Base-by-base conservation (phyloP, 148 eudicot species). In the Rhododendron ovatum region DNA sequence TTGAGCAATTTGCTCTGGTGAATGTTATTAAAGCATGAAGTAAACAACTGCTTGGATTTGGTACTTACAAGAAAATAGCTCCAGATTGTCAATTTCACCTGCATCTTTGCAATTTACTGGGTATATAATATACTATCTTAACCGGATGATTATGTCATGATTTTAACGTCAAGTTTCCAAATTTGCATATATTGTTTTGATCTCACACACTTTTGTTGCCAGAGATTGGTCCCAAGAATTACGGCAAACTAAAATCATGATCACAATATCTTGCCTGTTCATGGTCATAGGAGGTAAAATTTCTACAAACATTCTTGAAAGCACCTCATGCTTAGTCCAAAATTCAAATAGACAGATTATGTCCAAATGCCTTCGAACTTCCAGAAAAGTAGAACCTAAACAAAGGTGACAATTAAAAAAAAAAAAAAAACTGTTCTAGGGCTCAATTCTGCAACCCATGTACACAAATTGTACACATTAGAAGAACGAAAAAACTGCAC, bases 1-100 rank as follows among this genome's bases (percentile, higher is more conserved):
- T 57, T 96, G 91, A 95, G 14, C 48, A n/a, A 45, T 22, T 78
- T 45, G 81, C 55, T 80, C 50, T 17, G 24, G 59, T 26, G 39
- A 47, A 80, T 48, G 59, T 48, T 9, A 12, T 53, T 30, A 4
- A 81, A 10, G 65, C 33, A 4, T 81, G 41, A 26, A 48, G n/a
- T 13, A 18, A 48, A 48, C 24, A 11, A 15, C 26, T 30, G 80
- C 28, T 28, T 51, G 33, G 57, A 53, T 33, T 53, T 53, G 0
- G 67, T 22, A 59, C 67, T 5, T 20, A 22, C 67, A 59, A 1
- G n/a, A 59, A 6, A 22, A 5, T 59, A 61, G 67, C 28, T 61
- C 30, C 12, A 7, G 71, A 63, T 76, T 39, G 39, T 8, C 53
- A n/a, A 78, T 11, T 78, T 41, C 20, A 2, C 48, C 30, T 71